A percentile compares a stretch with the other conserved stretches of the same genome.
These are phyloP conservation scores for Yamadazyma sp. DNA, from an alignment of 805 yeast genomes.

Conservation along the genomic window DNA sequence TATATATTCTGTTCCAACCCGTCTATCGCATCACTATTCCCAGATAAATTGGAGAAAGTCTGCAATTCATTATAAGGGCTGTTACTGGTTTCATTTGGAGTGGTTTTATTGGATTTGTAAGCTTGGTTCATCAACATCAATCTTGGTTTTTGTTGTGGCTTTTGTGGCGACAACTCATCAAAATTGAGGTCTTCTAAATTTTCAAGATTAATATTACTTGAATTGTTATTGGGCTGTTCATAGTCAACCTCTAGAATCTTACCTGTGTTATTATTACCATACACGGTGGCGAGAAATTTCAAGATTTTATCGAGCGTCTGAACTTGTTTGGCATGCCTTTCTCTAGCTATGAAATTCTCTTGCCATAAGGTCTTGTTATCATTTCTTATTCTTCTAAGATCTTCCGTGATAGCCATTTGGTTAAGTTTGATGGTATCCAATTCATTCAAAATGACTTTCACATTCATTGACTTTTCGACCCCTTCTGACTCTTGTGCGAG, in stretches of 20 bases:
- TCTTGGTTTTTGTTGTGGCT: conserved; percentile 29
- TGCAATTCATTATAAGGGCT: conserved; percentile 1
- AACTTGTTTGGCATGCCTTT: conserved; percentile 80
- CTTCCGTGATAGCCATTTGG: conserved; percentile 81
- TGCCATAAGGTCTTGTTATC: conserved; percentile 93
- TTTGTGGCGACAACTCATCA: conserved; percentile 11
- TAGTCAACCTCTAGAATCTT: conserved; percentile 41
- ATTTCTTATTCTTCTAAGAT: conserved; percentile 73
- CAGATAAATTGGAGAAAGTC: conserved; percentile 10
- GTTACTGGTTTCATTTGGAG: conserved; percentile 4
- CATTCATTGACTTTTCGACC: conserved; percentile 36
- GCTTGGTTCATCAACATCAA: conserved; percentile 44
- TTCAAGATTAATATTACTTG: conserved; percentile 19
- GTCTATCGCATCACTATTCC: conserved; percentile 22
- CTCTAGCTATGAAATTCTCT: conserved; percentile 80
- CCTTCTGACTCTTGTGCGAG: conserved; percentile 21
- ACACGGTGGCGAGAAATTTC: conserved; percentile 81
- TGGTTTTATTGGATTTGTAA: conserved; percentile 17
- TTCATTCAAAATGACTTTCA: conserved; percentile 61
- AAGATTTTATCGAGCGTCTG: conserved; percentile 85
- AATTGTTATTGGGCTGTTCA: conserved; percentile 6
- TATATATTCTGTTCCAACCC: conserved; percentile 48
- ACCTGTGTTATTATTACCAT: conserved; percentile 57
- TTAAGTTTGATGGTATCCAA: conserved; percentile 73
- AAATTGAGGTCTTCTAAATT: conserved; percentile 10